Base-by-base conservation (phyloP, 2,329 filamentous ascomycete genomes). In the Ceratocystis ficicola region DNA sequence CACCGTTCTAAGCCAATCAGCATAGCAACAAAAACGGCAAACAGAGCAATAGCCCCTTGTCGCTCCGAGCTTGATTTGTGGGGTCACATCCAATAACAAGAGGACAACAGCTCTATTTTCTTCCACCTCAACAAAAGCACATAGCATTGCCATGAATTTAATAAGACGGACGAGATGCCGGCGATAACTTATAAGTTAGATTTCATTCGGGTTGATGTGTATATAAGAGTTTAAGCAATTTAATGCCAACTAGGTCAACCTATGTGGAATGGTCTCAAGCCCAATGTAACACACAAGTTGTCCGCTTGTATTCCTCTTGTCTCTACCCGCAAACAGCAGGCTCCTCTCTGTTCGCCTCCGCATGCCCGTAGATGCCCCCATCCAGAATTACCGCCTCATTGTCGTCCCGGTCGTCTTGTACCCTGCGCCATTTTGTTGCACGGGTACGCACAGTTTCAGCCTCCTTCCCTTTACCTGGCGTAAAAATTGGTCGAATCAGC, bases 401-500 rank as follows among this genome's bases (percentile, higher is more conserved):
- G 69, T 86, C 74, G 12, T 81, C 76, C 20, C 81, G 71, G 69
- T 86, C 81, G 70, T 86, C 82, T 70, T 86, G 84, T 0, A 86
- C 83, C 64, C 82, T 77, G 64, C 82, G 76, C 84, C 84, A 86
- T 59, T 77, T 75, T 44, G 71, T 50, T 32, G 62, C 62, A 55
- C 77, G 77, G 64, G 77, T 74, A 7, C 77, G 68, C 4, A 46
- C 70, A 12, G 69, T 70, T 59, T 75, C 75, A 0, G 69, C 68
- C 5, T 77, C 81, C 70, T 85, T 83, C 3, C 78, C 81, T 69
- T 81, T 81, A 8, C 75, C 74, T 81, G 17, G 75, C 74, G 65
- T 63, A 28, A 65, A 84, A 4, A 85, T 81, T 0, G 88, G 88
- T 69, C 83, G 80, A 69, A 90, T 86, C 69, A 90, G 71, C 0